These are phyloP conservation scores for Puccinia triticina DNA, from an alignment of 1,284 basidiomycete genomes.

Conservation along the genomic window DNA sequence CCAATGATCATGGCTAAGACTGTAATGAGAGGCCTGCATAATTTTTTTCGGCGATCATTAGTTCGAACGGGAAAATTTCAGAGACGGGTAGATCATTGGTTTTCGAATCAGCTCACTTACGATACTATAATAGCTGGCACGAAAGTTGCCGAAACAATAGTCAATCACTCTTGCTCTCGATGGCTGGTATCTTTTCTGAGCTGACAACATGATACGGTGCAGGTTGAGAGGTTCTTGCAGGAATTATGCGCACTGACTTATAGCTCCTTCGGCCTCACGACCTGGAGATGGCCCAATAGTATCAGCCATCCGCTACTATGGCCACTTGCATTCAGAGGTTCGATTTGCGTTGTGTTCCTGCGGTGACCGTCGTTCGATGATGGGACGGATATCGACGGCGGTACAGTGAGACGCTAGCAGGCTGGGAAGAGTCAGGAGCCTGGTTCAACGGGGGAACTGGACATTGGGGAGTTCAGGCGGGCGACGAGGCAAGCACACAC, in stretches of 20 bases:
- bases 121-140: neutral
- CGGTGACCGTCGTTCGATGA: too few relatives aligned
- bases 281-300: conserved; percentile 7
- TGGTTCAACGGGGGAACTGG: too few relatives aligned
- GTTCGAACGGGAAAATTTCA: neutral
- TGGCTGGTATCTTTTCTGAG: neutral
- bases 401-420: too few relatives aligned
- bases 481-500: too few relatives aligned
- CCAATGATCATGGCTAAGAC: conserved; percentile 39
- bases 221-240: neutral
- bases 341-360: neutral
- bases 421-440: too few relatives aligned
- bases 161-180: neutral
- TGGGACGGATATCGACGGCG: too few relatives aligned
- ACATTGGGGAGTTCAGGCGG: too few relatives aligned
- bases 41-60: neutral
- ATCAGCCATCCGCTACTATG: neutral
- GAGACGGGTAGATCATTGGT: neutral
- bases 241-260: neutral
- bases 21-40: conserved; percentile 28
- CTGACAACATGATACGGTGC: neutral
- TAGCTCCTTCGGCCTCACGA: conserved; percentile 29
- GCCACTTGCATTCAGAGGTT: conserved; percentile 2
- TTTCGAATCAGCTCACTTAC: neutral
- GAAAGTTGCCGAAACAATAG: neutral